Base-by-base conservation (phyloP, 83 land plant genomes). In the Diphasiastrum complanatum region DNA sequence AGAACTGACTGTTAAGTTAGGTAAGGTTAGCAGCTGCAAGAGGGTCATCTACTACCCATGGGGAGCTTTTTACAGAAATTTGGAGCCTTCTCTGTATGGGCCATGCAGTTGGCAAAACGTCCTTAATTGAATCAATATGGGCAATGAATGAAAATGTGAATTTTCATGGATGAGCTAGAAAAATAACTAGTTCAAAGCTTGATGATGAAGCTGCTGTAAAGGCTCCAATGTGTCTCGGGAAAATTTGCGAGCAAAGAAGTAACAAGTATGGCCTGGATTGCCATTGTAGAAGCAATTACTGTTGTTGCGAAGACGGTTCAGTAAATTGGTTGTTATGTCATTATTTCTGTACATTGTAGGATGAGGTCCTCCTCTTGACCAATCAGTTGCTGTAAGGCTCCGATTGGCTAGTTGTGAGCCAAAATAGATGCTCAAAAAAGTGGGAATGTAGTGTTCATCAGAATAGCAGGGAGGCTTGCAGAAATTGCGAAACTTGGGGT, bases 401-500 rank as follows among this genome's bases (percentile, higher is more conserved):
- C 58, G 4, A 28, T 54, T 54, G 11, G 58, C 58, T 6, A 54
- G 33, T 6, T 4, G 5, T 5, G 33, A 6, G 5, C 58, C 58
- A n/a, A 23, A 54, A 5, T 54, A 28, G 4, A 26, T 54, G 33
- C 34, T 54, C 33, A 54, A 28, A 28, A 54, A 25, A 4, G 34
- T 54, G 10, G 58, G 58, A 3, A 54, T 25, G n/a, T 54, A 54
- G 33, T 54, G 58, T 28, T 54, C 58, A 28, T 54, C 58, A 6
- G 29, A 28, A 25, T 54, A 54, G n/a, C 58, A 54, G n/a, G 47
- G 54, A n/a, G n/a, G n/a, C 58, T 33, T 22, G n/a, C 58, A 54
- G n/a, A 26, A 54, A 28, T 47, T 10, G 18, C 34, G 10, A 18
- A 71, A 71, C 43, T 63, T 71, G 23, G 49, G 32, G 28, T 64